phyloP scores from a whole-genome alignment of 192 early-diverging fungal species.

The Podila verticillata region DNA sequence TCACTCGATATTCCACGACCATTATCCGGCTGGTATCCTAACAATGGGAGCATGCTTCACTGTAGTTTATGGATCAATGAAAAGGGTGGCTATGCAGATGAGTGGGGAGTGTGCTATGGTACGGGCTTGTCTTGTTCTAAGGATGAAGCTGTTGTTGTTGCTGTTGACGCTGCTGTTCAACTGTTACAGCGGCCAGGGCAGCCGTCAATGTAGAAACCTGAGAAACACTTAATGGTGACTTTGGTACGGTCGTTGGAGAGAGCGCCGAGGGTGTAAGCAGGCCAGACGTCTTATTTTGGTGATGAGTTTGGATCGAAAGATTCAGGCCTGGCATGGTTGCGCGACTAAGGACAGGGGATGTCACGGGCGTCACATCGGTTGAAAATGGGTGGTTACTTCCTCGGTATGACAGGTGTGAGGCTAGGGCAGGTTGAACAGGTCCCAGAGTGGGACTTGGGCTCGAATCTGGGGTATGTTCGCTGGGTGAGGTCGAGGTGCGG shows the following conservation, averaged over 20 bases:
- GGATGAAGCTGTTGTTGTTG: conserved; percentile 15
- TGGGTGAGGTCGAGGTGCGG: conserved; percentile 10
- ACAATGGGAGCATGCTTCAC: too few relatives aligned
- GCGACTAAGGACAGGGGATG: conserved; percentile 40
- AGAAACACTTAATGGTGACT: conserved; percentile 17
- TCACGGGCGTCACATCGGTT: conserved; percentile 47
- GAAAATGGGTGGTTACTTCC: conserved; percentile 31
- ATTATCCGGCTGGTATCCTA: too few relatives aligned
- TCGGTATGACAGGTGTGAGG: conserved; percentile 23
- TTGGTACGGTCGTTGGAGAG: conserved; percentile 22
- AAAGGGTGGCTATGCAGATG: not conserved
- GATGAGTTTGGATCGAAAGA: conserved; percentile 28
- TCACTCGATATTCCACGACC: too few relatives aligned
- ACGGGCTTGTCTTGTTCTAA: not conserved
- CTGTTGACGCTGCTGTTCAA: conserved; percentile 39
- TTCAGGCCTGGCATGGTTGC: conserved; percentile 31
- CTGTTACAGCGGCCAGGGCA: conserved; percentile 40
- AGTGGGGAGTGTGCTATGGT: not conserved
- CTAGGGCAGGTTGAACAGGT: not conserved
- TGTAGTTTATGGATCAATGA: too few relatives aligned
- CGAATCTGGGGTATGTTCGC: conserved; percentile 38
- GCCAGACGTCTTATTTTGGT: not conserved
- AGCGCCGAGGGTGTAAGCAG: conserved; percentile 25
- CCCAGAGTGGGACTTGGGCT: conserved; percentile 18
- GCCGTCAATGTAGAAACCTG: conserved; percentile 46